Evolutionary conservation across 1,284 basidiomycete species (phyloP), one percentile per base, ranked within the genome.

Genomic region (Exobasidium cylindrosporum): DNA sequence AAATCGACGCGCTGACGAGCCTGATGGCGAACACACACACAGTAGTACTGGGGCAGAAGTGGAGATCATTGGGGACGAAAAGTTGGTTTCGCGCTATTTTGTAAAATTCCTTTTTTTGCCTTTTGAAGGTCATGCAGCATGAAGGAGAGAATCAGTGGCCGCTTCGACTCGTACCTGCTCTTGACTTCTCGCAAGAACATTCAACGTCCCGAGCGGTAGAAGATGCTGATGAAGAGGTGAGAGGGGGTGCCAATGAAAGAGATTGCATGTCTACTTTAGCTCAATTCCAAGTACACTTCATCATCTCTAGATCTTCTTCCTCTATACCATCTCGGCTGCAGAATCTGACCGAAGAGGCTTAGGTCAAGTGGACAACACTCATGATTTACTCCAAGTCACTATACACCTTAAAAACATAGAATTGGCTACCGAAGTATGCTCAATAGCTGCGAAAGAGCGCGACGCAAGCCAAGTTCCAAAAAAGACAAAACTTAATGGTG

Each of bases 341-440:
- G 40, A 21, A 10, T 11, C 23, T 4, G 62, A 57, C 21, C 63
- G 49, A 13, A 14, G 6, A 11, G 72, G 72, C 0, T 60, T 74
- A 14, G 72, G 72, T 17, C 70, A 70, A 29, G 66, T 74, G 50
- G 56, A 65, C 32, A 14, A 24, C 4, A 62, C 62, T 10, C 63
- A 65, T 35, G 72, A 74, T 49, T 47, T 54, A 31, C 44, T 64
- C 3, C 3, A n/a, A 28, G 60, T 74, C 60, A 24, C 21, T 46
- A 32, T 63, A 31, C 21, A 53, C 35, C 50, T 58, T 29, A 23
- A 29, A 6, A 23, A n/a, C 45, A 50, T 28, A n/a, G 26, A 50
- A 26, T 0, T 13, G 21, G 10, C 4, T 14, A 21, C 47, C 26
- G 21, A 24, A 50, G 26, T 50, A 2, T 5, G 13, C 14, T 50